Base-by-base conservation (phyloP, 2,329 filamentous ascomycete genomes). In the Cercospora zeae-maydis region DNA sequence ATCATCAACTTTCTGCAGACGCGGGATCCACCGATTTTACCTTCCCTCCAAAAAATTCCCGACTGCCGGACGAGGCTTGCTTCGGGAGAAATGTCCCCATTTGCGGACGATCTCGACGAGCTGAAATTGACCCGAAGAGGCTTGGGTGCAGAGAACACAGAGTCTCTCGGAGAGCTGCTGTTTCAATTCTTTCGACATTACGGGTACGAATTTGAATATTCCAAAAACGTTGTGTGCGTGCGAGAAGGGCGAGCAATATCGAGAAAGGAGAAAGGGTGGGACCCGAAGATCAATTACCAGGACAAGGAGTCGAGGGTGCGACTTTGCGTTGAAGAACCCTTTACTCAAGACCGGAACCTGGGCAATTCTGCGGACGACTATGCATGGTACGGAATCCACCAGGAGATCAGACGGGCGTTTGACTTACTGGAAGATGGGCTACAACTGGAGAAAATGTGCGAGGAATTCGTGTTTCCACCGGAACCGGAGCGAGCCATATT, bases 121-220 rank as follows among this genome's bases (percentile, higher is more conserved):
- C 34, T 69, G 36, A 61, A 58, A 13, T 34, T 68, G 31, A 63
- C 57, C 86, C 79, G 98, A 58, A 81, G 81, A 54, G 89, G 87
- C 0, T 96, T 88, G 76, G 92, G 95, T 1, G 80, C 82, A 45
- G 84, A 85, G 69, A 99, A 98, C 75, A 90, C 88, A 71, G 91
- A 96, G 65, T 88, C 88, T 0, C 75, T 95, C 30, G 93, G 93
- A 3, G 86, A 92, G 65, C 83, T 99, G n/a, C 80, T 99, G 1
- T 99, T 98, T 71, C 86, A 93, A 45, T 99, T 99, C 78, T 99
- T 98, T 77, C 88, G 92, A 49, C 92, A 93, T 71, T 99, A 97
- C 73, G 93, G 90, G 1, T 89, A 97, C 76, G 93, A 97, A 75
- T 87, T 98, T 65, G 88, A 98, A 74, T 98, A 95, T 73, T 89